phyloP scores from a whole-genome alignment of 768 basidiomycete species.

The Pholiota molesta region DNA sequence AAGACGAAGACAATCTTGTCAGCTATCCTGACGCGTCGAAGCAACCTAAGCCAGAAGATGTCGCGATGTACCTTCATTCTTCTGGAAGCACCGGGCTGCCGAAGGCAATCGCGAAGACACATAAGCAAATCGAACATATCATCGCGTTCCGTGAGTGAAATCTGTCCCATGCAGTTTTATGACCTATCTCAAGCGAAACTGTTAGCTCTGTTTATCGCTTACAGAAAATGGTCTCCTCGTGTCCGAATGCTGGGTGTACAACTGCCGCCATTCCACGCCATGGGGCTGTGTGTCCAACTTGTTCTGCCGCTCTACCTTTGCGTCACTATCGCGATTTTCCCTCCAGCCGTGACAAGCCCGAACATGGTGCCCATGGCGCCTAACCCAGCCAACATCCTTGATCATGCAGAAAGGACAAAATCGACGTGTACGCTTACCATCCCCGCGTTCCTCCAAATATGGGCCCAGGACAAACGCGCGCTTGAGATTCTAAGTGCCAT shows the following conservation, averaged over 20 bases:
- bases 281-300: slow-evolving; percentile 34
- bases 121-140: slow-evolving; percentile 33
- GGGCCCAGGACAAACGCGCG: slow-evolving; percentile 31
- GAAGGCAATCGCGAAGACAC: slow-evolving; percentile 40
- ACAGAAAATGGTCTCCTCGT: slow-evolving; percentile 13
- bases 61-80: slow-evolving; percentile 45
- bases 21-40: slow-evolving; percentile 23
- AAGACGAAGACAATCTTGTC: slow-evolving; percentile 25
- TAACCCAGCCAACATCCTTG: slow-evolving; percentile 31
- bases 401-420: slow-evolving; percentile 29
- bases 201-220: background rate
- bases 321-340: slow-evolving; percentile 31
- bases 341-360: slow-evolving; percentile 29
- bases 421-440: slow-evolving; percentile 35
- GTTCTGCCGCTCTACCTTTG: slow-evolving; percentile 30
- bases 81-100: slow-evolving; percentile 54
- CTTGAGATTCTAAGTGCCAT: slow-evolving; percentile 28
- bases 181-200: background rate
- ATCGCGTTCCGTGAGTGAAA: slow-evolving; percentile 34
- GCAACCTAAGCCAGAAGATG: slow-evolving; percentile 20
- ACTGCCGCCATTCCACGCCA: slow-evolving; percentile 43
- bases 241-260: slow-evolving; percentile 30
- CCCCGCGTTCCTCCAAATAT: slow-evolving; percentile 42
- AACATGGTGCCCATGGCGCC: slow-evolving; percentile 36
- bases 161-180: background rate